A percentile compares a stretch with the other conserved stretches of the same genome.
Evolutionary conservation across 345 rosid species (phyloP).

Genomic region (Citrus mangshanensis): DNA sequence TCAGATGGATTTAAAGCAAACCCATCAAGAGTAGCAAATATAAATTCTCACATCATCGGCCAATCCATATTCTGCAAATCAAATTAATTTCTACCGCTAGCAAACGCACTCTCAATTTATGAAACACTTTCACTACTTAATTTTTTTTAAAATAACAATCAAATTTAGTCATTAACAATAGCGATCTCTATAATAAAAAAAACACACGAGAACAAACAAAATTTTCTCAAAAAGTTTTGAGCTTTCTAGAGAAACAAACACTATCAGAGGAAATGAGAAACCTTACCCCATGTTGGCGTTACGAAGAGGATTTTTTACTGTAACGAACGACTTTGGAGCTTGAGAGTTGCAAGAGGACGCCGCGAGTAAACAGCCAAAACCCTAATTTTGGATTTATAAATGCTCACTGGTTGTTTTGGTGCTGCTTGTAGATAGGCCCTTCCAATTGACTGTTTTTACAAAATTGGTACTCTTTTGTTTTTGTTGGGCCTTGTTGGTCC

Average conservation of each 20-base stretch:
- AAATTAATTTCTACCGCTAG: background rate
- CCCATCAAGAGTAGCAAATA: conserved; percentile 17
- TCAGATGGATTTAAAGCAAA: background rate
- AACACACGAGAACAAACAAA: background rate
- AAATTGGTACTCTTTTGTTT: background rate
- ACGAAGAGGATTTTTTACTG: background rate
- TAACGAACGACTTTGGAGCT: background rate
- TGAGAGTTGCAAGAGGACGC: background rate
- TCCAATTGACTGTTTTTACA: background rate
- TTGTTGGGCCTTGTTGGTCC: background rate
- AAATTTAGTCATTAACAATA: no score
- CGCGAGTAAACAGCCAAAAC: background rate
- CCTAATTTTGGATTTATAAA: conserved; percentile 10
- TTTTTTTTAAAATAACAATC: no score
- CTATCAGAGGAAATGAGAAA: background rate
- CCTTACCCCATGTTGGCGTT: conserved; percentile 18
- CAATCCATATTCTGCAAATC: background rate
- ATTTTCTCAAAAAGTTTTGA: background rate
- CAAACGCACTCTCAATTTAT: background rate
- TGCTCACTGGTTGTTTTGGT: background rate
- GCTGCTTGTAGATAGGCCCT: background rate
- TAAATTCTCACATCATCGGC: conserved; percentile 10
- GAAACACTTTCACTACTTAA: background rate
- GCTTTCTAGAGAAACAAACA: background rate
- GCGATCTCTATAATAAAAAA: background rate